Conservation (phyloP, 352 stramenopile species). For the Globisporangium cederbergense region DNA sequence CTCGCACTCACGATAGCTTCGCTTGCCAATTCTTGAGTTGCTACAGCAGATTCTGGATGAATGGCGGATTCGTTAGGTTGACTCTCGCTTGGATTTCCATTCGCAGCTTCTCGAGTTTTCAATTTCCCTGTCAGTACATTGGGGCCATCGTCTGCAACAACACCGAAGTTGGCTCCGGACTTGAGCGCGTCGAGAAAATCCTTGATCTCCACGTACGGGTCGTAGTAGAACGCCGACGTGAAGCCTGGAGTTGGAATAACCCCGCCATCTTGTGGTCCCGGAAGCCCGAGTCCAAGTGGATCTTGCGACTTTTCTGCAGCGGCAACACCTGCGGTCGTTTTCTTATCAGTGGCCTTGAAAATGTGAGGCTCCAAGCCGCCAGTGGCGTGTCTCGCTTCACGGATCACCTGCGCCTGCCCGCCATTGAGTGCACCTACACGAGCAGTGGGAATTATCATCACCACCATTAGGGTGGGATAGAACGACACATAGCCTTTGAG, state of each 20-base stretch:
- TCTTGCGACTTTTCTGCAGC: background rate
- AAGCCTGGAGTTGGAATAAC: conserved; percentile 8
- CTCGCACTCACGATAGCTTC: background rate
- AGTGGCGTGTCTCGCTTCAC: too few species aligned
- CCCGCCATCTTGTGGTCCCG: background rate
- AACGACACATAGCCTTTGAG: too few species aligned
- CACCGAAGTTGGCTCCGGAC: background rate
- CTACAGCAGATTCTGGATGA: background rate
- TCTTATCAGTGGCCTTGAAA: background rate
- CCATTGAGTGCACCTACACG: background rate
- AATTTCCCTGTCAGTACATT: background rate
- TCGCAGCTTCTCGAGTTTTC: background rate
- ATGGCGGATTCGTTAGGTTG: background rate
- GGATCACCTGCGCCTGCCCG: background rate
- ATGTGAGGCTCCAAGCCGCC: background rate
- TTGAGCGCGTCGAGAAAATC: conserved; percentile 13
- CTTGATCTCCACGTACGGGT: conserved; percentile 17
- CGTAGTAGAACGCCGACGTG: conserved; percentile 18
- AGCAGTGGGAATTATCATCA: background rate
- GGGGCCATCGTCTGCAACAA: background rate
- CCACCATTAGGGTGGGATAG: too few species aligned
- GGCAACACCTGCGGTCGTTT: background rate
- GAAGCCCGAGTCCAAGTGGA: background rate
- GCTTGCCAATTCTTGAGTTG: too few species aligned
- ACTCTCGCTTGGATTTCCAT: background rate